Conservation (phyloP, 176 grass and related monocot genomes). For the Aegilops bicornis region DNA sequence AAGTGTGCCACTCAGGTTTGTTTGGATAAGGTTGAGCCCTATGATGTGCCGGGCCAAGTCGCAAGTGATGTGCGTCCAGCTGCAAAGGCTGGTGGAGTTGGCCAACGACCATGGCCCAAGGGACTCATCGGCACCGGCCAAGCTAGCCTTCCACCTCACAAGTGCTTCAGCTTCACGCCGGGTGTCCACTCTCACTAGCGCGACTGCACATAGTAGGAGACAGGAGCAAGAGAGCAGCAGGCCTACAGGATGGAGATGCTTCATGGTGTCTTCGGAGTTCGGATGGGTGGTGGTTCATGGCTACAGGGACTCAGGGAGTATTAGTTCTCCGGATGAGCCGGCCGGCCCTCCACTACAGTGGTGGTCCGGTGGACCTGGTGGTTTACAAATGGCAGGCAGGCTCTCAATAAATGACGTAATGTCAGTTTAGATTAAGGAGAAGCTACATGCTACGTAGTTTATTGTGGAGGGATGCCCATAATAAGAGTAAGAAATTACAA, state of each 20-base stretch:
- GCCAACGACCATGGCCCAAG: not conserved
- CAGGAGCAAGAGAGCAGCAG: not conserved
- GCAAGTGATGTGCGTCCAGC: not conserved
- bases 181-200: not conserved
- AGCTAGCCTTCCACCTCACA: not conserved
- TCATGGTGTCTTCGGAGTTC: not conserved
- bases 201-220: not conserved
- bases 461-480: too few relatives aligned
- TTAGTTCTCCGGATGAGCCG: not conserved
- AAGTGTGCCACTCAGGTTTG: not conserved
- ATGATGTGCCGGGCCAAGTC: not conserved
- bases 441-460: not conserved
- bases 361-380: too few relatives aligned
- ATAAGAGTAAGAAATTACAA: too few relatives aligned
- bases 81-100: not conserved
- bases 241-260: not conserved
- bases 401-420: not conserved
- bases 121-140: not conserved
- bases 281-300: not conserved
- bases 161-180: not conserved
- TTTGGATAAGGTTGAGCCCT: rapidly evolving
- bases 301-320: not conserved
- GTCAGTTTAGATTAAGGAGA: not conserved
- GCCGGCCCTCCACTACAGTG: not conserved
- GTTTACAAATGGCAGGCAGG: not conserved